Evolutionary conservation across 495 filamentous ascomycete species (phyloP), one percentile per base, ranked within the genome.

Genomic region (Pyrenula aspistea): DNA sequence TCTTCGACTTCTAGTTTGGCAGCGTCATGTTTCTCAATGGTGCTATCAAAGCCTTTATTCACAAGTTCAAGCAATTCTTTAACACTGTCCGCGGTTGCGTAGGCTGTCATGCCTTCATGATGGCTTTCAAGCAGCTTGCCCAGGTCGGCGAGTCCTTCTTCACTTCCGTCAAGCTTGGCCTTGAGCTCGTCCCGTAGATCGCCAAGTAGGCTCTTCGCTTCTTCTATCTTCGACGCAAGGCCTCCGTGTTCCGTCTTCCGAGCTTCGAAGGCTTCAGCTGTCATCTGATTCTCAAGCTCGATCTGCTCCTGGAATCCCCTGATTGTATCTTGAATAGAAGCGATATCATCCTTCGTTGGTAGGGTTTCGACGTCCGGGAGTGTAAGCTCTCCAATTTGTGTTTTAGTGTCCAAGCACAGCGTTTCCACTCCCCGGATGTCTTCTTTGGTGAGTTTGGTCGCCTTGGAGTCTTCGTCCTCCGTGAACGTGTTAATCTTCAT

Each of bases 51-150:
- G 59, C 93, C 91, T 0, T 77, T 67, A 63, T 84, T 91, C 61
- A 95, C 80, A 1, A 81, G 77, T 56, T 95, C 88, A 56, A 87
- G 83, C 48, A 95, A 75, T 59, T 91, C 85, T 63, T 89, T 90
- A 31, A 96, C 71, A 59, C 86, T 87, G 21, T 76, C 74, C 3
- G 80, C 74, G 2, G 76, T 77, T 54, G 77, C 74, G 56, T 75
- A 80, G 55, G 73, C 73, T 57, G 82, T 76, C 11, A 88, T 74
- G 11, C 79, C 83, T 21, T 83, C 76, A 42, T 77, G 75, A 3
- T 91, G 63, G 10, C 76, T 73, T 54, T 86, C 81, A 2, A 91
- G 73, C 10, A 88, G 67, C 22, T 79, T 80, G 55, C 71, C 72
- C n/a, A 79, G 68, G 59, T 79, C 76, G 54, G 77, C 72, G 15